Conservation (phyloP, 1,139 yeast genomes). For the Candida pseudocylindracea region DNA sequence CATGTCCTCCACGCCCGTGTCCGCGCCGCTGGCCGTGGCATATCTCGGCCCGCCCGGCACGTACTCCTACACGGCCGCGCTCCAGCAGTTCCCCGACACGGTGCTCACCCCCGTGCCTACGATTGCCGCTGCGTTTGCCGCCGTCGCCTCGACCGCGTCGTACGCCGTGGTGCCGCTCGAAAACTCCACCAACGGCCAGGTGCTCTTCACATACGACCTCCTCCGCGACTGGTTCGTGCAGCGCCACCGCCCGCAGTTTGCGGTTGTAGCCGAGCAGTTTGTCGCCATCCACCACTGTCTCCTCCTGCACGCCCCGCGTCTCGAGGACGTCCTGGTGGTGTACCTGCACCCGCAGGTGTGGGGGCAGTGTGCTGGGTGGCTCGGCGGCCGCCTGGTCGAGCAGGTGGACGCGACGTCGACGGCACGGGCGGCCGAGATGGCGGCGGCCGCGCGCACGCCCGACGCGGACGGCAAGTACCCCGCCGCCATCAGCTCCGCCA, state of each 20-base stretch:
- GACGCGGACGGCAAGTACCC: slow-evolving; percentile 4
- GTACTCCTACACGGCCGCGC: too few relatives aligned
- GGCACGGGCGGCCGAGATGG: slow-evolving; percentile 59
- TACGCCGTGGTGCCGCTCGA: slow-evolving; percentile 82
- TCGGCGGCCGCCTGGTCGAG: too few relatives aligned
- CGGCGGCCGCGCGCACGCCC: slow-evolving; percentile 15
- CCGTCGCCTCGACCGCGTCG: background rate
- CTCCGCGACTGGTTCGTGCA: slow-evolving; percentile 39
- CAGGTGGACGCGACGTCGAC: slow-evolving; percentile 74
- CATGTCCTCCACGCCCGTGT: too few relatives aligned
- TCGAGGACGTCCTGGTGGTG: slow-evolving; percentile 25
- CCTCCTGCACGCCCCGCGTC: slow-evolving; percentile 22
- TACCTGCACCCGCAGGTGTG: slow-evolving; percentile 96
- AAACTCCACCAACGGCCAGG: slow-evolving; percentile 90
- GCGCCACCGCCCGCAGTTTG: slow-evolving; percentile 10
- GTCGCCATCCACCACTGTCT: slow-evolving; percentile 70
- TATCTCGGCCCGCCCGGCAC: too few relatives aligned
- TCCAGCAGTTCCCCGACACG: too few relatives aligned
- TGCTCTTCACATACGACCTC: slow-evolving; percentile 63
- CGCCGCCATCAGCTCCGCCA: slow-evolving; percentile 25
- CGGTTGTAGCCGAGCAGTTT: slow-evolving; percentile 54
- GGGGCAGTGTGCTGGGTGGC: slow-evolving; percentile 19
- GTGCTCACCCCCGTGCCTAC: too few relatives aligned
- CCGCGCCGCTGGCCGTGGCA: too few relatives aligned
- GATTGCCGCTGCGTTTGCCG: too few relatives aligned